Conservation (phyloP, 805 yeast species). For the Kluyveromyces siamensis region DNA sequence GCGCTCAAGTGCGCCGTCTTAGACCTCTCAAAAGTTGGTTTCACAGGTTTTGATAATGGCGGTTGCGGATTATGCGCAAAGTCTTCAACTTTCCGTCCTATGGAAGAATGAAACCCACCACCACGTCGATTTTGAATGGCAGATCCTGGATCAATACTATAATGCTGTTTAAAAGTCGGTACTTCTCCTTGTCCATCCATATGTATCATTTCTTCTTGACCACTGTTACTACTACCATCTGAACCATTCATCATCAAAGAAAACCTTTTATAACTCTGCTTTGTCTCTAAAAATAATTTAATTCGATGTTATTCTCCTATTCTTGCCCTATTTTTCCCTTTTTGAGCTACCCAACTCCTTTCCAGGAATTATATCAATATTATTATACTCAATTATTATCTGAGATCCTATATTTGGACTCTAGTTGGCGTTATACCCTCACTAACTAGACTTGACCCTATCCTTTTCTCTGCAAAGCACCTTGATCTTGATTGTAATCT, state of each 20-base stretch:
- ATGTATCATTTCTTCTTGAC: neutral
- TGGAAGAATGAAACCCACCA: conserved; percentile 1
- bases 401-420: no score
- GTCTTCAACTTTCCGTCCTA: neutral
- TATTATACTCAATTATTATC: no score
- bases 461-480: neutral
- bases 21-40: conserved; percentile 1
- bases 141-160: neutral
- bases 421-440: no score
- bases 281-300: no score
- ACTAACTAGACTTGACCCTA: no score
- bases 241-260: neutral
- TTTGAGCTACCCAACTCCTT: no score
- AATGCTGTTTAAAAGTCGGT: conserved; percentile 1
- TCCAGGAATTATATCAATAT: no score
- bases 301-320: no score
- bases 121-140: neutral
- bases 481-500: neutral
- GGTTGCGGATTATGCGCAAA: conserved; percentile 2
- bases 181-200: neutral
- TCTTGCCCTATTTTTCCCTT: no score
- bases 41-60: conserved; percentile 1
- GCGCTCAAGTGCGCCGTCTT: conserved; percentile 1
- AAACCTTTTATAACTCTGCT: no score
- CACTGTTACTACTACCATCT: neutral